phyloP scores from a whole-genome alignment of 225 moss, liverwort and hornwort species.

The Pseudisothecium myosuroides region DNA sequence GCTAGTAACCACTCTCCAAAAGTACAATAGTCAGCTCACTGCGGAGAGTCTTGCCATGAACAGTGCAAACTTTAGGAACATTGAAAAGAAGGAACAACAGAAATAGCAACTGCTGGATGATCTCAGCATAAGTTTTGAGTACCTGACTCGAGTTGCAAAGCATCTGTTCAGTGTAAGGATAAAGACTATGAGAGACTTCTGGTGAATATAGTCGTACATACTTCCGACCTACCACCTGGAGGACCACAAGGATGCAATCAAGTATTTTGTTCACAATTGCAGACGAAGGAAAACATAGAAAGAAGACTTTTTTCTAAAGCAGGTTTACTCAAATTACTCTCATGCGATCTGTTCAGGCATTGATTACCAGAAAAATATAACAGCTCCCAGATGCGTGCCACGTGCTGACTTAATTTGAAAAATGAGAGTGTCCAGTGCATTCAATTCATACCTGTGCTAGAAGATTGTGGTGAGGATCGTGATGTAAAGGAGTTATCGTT shows the following conservation, averaged over 20 bases:
- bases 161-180: constrained; percentile 85
- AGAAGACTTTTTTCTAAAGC: neutral
- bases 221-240: constrained; percentile 88
- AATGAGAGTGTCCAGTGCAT: neutral
- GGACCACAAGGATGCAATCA: neutral
- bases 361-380: neutral
- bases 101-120: neutral
- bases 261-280: neutral
- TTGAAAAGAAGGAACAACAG: neutral
- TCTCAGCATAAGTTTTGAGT: neutral
- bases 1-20: neutral
- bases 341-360: neutral
- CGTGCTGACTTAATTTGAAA: neutral
- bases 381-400: neutral
- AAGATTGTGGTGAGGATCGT: constrained; percentile 85
- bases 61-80: neutral
- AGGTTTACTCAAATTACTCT: neutral
- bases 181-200: constrained; percentile 33
- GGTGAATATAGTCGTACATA: constrained; percentile 83
- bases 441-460: constrained; percentile 60
- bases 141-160: constrained; percentile 97
- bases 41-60: neutral
- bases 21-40: neutral
- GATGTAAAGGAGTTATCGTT: constrained; percentile 77
- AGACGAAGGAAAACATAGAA: neutral